Evolutionary conservation across 2,329 filamentous ascomycete species (phyloP), one percentile per base, ranked within the genome.

Genomic region (Aspergillus jensenii): DNA sequence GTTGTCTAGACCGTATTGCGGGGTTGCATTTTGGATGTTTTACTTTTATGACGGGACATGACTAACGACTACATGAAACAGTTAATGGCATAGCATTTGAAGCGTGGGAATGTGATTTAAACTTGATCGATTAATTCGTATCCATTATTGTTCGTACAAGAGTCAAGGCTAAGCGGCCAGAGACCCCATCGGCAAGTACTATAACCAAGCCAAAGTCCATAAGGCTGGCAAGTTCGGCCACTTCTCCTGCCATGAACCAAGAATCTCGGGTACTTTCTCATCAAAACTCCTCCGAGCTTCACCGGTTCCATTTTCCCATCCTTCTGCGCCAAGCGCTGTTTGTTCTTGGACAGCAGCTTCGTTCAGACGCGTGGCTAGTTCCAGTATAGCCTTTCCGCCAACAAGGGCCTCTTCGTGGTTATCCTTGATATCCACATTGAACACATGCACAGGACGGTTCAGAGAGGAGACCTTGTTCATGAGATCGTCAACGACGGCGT

Each of bases 351-450:
- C 81, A 0, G 95, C 95, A 0, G 87, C 90, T 17, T 85, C 84
- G 71, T 98, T 98, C 59, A 99, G 78, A 33, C 86, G 87, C 69
- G 93, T 86, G 1, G 95, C 95, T 37, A 99, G 82, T 70, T 99
- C 95, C 39, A 98, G 82, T 59, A 99, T 99, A 45, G 91, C 95
- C 65, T 89, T 87, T 2, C 95, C 95, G 9, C 95, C 95, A 2
- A 97, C 84, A 21, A 93, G 82, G 0, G 95, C 95, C 76, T 99
- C 95, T 74, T 99, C 93, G 70, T 98, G 95, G 70, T 98, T 99
- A 77, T 99, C 95, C 74, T 90, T 93, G 70, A 99, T 99, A 73
- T 99, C 95, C 55, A 99, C 89, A 68, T 99, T 99, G 81, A 99
- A 96, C 56, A 99, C 91, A 72, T 99, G 95, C 0, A 99, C 95